phyloP scores from a whole-genome alignment of 1,284 basidiomycete species.

The Malassezia yamatoensis region DNA sequence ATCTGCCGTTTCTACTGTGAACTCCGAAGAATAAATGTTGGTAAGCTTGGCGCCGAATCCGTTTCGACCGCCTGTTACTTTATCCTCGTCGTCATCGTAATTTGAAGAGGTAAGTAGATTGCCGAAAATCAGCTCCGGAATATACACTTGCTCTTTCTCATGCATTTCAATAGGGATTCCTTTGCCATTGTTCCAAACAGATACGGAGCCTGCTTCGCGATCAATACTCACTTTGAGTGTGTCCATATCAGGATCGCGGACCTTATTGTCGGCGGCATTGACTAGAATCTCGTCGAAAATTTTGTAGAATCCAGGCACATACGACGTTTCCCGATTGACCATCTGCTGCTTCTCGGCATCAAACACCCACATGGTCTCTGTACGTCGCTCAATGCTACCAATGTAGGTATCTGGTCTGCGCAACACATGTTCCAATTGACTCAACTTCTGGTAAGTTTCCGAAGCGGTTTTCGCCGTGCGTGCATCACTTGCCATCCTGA shows the following conservation, averaged over 20 bases:
- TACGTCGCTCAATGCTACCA: constrained; percentile 50
- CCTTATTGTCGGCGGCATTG: constrained; percentile 99
- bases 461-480: constrained; percentile 65
- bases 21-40: constrained; percentile 95
- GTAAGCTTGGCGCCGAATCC: constrained; percentile 93
- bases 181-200: constrained; percentile 87
- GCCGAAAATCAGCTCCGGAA: constrained; percentile 96
- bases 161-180: constrained; percentile 96
- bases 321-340: constrained; percentile 61
- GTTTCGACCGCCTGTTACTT: constrained; percentile 94
- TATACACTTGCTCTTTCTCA: constrained; percentile 82
- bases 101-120: constrained; percentile 91
- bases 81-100: constrained; percentile 98
- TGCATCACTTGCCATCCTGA: not conserved
- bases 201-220: constrained; percentile 71
- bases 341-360: constrained; percentile 39
- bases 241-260: constrained; percentile 44
- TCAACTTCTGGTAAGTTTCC: constrained; percentile 87
- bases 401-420: constrained; percentile 97
- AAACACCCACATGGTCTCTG: constrained; percentile 45
- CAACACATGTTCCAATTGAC: constrained; percentile 91
- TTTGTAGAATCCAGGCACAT: constrained; percentile 97
- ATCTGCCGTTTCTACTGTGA: constrained; percentile 94
- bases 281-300: constrained; percentile 99
- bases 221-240: constrained; percentile 58